Base-by-base conservation (phyloP, 2,329 filamentous ascomycete species). In the Blumeria graminis region DNA sequence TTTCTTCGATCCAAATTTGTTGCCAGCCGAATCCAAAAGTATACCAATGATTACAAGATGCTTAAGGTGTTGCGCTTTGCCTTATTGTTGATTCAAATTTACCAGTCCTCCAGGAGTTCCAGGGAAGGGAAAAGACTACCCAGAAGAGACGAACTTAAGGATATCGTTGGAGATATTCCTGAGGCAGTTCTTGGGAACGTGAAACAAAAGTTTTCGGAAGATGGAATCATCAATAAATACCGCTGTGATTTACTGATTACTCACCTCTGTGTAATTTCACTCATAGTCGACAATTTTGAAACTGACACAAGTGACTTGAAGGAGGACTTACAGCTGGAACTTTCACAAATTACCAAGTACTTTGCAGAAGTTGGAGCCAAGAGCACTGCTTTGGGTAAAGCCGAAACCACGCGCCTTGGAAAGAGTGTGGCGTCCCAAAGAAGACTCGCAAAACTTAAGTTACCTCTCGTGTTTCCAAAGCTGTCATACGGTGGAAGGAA, bases 391-490 rank as follows among this genome's bases (percentile, higher is more conserved):
- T 68, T 73, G 11, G 72, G 70, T 3, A 74, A 74, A 55, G 66
- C 65, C 16, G 73, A 76, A 57, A 65, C 68, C 53, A 65, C 67
- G 34, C 78, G 75, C 66, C 74, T 80, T 61, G 76, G 75, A 35
- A 81, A 80, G 65, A 76, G 77, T 1, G 74, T 78, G 63, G 76
- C 74, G 3, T 68, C 69, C 18, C 78, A 78, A 57, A 78, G 80
- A 59, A 75, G 75, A 58, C 70, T 89, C 54, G 88, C 84, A 11
- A 80, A 80, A 62, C 71, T 96, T 63, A 78, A 76, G 62, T 68
- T 95, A 60, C 92, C 92, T 3, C 71, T 95, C 51, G 76, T 81
- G 58, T 95, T 95, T 67, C 92, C 90, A 1, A 88, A 83, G 71
- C 58, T 64, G 8, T 58, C 62, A 0, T 62, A 62, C 58, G 62